Base-by-base conservation (phyloP, 2,329 filamentous ascomycete species). In the Aspergillus texensis region DNA sequence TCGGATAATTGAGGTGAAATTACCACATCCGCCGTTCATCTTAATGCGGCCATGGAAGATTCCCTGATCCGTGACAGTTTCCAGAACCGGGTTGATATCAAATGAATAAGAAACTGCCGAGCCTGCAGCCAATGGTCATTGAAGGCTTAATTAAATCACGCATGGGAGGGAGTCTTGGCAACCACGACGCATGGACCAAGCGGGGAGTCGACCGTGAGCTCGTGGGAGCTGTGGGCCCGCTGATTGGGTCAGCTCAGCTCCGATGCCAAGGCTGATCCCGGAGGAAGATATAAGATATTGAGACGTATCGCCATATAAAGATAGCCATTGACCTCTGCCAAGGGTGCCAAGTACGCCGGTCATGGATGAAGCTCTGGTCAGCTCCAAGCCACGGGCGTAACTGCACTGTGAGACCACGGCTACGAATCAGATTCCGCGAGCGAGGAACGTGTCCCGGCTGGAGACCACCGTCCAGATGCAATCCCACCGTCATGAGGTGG, bases 81-180 rank as follows among this genome's bases (percentile, higher is more conserved):
- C 36, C 16, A 16, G 36, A 41, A 41, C 36, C 36, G 36, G 36
- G 1, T 14, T 19, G 36, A 41, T 19, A 41, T 16, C 14, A 41
- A 19, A 41, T 41, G 39, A 41, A 41, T 41, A 19, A 41, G 39
- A 19, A 8, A 32, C 19, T 36, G 52, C 52, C 52, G 52, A 54
- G 52, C 28, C 52, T 34, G 10, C 10, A 21, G 36, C 52, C 52
- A 55, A 55, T 55, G 32, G 52, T 16, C 19, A 19, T 1, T 4
- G 4, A 55, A 55, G 52, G 52, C 52, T 55, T 55, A 55, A 55
- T 16, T 39, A 55, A 55, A 55, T 55, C 34, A 55, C n/a, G 24
- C 34, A 36, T 24, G 32, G 52, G 12, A 55, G 30, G 32, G 34
- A 39, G 30, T 21, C 34, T 39, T 55, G 52, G 48, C 48, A n/a